Evolutionary conservation across 106 monocot genomes (phyloP), one percentile per base, ranked within the genome.

Genomic region (Phalaenopsis aphrodite): DNA sequence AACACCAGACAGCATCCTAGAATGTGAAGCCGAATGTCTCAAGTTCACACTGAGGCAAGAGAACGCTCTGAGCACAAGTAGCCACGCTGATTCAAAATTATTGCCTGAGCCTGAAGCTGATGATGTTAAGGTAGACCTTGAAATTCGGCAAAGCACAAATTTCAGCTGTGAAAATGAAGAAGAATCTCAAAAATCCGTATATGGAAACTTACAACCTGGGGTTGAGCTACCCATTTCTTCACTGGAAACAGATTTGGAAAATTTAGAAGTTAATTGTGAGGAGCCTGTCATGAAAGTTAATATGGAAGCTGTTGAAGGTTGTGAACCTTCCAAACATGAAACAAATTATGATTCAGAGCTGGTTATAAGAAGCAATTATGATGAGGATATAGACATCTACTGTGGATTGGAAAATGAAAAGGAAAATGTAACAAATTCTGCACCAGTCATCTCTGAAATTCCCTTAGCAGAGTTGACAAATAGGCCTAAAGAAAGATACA

Each of bases 391-490:
- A 65, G 21, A 65, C 24, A 23, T 65, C 24, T 65, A 21, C 24
- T 23, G 2, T 23, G 64, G 24, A 65, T 65, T 65, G 64, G 56
- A 48, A 64, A 17, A 9, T 36, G 23, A 83, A 49, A 74, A 81
- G 48, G 79, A 77, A 72, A 81, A 55, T 72, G 2, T 19, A 46
- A 79, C 24, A 56, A 48, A 69, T 36, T 78, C 21, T 56, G 14
- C 24, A 2, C 52, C 30, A 39, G 55, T 78, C 55, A 67, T 55
- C 57, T 85, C 67, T 42, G 82, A 72, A 52, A 5, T 14, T 75
- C 56, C 48, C 47, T 69, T 61, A 30, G 1, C 58, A 72, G 37
- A 71, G 39, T 41, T 71, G 71, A 39, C 71, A 7, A 71, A 71
- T 71, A 71, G 10, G 11, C 71, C 71, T 41, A 71, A 58, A 39